These are phyloP conservation scores for Haematococcus sp. DNA, from an alignment of 139 green algal species.

Conservation along the genomic window DNA sequence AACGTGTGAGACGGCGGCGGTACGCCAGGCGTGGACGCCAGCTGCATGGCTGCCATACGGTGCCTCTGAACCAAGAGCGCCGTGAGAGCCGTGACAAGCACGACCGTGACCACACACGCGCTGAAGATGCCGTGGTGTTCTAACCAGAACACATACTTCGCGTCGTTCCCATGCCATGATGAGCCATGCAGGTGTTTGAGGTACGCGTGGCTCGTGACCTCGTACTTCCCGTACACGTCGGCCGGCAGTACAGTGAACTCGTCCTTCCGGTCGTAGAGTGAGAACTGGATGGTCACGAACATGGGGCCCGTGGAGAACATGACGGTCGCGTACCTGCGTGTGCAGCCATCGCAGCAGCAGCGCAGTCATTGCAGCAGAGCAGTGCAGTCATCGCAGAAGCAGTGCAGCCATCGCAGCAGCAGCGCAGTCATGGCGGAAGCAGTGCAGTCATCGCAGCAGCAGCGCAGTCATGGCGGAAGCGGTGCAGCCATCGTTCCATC, in stretches of 20 bases:
- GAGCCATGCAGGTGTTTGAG: constrained; percentile 21
- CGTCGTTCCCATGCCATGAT: constrained; percentile 27
- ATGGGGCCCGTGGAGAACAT: constrained; percentile 33
- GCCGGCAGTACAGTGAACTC: constrained; percentile 12
- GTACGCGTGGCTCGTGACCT: not conserved
- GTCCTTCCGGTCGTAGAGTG: constrained; percentile 4
- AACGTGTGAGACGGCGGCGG: too few species aligned
- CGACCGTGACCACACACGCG: not conserved
- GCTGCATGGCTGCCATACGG: too few species aligned
- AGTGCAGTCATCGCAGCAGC: not conserved
- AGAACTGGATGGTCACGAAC: constrained; percentile 29
- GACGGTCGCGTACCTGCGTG: constrained; percentile 18
- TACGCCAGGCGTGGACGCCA: too few species aligned
- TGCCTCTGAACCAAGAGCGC: too few species aligned
- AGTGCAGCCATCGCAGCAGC: too few species aligned
- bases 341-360: not conserved
- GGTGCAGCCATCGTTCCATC: too few species aligned
- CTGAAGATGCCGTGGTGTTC: constrained; percentile 10
- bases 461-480: too few species aligned
- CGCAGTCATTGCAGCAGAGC: too few species aligned
- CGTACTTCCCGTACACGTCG: constrained; percentile 29
- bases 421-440: too few species aligned
- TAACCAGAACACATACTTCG: constrained; percentile 22
- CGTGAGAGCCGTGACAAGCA: not conserved
- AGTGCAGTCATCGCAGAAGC: too few species aligned